Evolutionary conservation across 306 rosid species (phyloP).

Genomic region (cucumber (Cucumis sativus)): DNA sequence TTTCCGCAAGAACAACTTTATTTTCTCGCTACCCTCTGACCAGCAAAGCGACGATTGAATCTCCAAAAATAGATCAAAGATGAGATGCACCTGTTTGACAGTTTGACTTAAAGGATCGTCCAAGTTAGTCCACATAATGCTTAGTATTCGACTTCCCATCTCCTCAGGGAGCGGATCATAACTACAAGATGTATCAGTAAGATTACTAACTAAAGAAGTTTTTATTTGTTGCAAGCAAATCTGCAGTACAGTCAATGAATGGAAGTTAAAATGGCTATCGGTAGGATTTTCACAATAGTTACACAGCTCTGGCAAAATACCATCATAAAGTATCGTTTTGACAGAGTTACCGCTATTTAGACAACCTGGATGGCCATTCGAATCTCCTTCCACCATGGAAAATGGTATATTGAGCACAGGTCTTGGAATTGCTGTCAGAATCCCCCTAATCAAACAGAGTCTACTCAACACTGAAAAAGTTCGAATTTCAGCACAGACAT

Average conservation of each 20-base stretch:
- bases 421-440: slow-evolving; percentile 80
- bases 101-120: slow-evolving; percentile 97
- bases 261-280: slow-evolving; percentile 89
- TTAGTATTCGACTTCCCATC: slow-evolving; percentile 64
- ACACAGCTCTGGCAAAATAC: slow-evolving; percentile 87
- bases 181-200: slow-evolving; percentile 22
- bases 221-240: slow-evolving; percentile 94
- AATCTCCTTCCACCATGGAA: slow-evolving; percentile 8
- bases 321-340: slow-evolving; percentile 72
- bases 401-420: slow-evolving; percentile 55
- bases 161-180: slow-evolving; percentile 72
- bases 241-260: slow-evolving; percentile 87
- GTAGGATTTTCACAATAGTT: slow-evolving; percentile 70
- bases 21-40: slow-evolving; percentile 57
- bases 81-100: slow-evolving; percentile 85
- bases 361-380: slow-evolving; percentile 17
- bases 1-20: slow-evolving; percentile 46
- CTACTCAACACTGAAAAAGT: slow-evolving; percentile 57
- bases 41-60: slow-evolving; percentile 65
- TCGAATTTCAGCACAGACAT: slow-evolving; percentile 31
- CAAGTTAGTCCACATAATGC: slow-evolving; percentile 81
- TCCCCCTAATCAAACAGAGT: slow-evolving; percentile 79
- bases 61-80: slow-evolving; percentile 82
- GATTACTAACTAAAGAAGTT: slow-evolving; percentile 44
- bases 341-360: slow-evolving; percentile 10